Evolutionary conservation across 805 yeast genomes (phyloP).

Genomic region (Ogataea pignaliae): DNA sequence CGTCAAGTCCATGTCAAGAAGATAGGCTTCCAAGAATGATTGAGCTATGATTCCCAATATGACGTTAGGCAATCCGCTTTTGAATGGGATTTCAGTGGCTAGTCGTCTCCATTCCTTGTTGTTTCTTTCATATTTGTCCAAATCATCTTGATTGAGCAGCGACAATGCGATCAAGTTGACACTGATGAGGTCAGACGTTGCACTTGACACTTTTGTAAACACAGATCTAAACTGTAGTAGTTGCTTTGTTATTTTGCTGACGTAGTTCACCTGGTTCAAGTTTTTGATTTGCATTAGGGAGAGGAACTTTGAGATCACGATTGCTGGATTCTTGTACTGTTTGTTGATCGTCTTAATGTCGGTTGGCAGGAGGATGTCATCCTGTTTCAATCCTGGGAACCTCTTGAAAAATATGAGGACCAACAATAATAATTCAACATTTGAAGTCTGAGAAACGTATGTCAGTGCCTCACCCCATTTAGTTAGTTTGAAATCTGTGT

Average conservation of each 20-base stretch:
- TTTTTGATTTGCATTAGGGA: conserved; percentile 45
- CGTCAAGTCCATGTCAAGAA: conserved; percentile 11
- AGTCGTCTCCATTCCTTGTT: conserved; percentile 57
- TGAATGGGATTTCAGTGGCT: conserved; percentile 58
- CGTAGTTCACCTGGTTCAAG: conserved; percentile 46
- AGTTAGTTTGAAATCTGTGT: conserved; percentile 38
- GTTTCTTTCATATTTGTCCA: conserved; percentile 40
- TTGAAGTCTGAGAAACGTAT: conserved; percentile 26
- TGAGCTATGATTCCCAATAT: conserved; percentile 58
- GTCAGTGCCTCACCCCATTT: conserved; percentile 49
- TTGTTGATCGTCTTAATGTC: conserved; percentile 33
- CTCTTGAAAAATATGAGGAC: conserved; percentile 41
- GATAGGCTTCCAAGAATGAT: conserved; percentile 40
- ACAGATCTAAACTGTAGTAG: conserved; percentile 65
- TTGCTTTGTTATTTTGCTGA: conserved; percentile 67
- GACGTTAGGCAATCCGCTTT: conserved; percentile 50
- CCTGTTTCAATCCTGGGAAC: conserved; percentile 35
- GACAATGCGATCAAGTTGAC: conserved; percentile 46
- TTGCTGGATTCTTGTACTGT: conserved; percentile 33
- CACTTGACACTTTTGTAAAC: conserved; percentile 45
- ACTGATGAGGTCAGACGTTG: conserved; percentile 52
- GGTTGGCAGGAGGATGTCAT: conserved; percentile 35
- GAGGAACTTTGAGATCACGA: conserved; percentile 45
- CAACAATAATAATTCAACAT: conserved; percentile 40
- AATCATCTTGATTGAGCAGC: conserved; percentile 47